Evolutionary conservation across 2,329 filamentous ascomycete species (phyloP).

Genomic region (Alternaria novae-zelandiae): DNA sequence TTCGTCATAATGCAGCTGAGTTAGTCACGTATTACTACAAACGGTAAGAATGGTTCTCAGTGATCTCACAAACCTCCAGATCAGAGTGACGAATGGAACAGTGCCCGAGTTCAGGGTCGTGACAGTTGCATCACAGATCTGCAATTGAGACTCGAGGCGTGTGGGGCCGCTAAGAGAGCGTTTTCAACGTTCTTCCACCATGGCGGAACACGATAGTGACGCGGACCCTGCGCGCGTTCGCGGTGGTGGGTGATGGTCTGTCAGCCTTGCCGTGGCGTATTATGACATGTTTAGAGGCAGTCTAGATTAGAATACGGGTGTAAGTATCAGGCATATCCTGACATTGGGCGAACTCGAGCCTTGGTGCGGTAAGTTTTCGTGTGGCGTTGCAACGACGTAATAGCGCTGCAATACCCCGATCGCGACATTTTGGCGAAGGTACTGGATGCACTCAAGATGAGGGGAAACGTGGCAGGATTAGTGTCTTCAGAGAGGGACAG

Average conservation of each 20-base stretch:
- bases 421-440: background rate
- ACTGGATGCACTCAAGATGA: background rate
- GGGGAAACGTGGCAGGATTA: slow-evolving; percentile 1
- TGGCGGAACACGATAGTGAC: background rate
- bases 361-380: background rate
- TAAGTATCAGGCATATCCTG: background rate
- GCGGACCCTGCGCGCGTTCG: background rate
- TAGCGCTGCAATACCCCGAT: background rate
- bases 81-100: slow-evolving; percentile 6
- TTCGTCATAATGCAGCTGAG: background rate
- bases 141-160: background rate
- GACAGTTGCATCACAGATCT: background rate
- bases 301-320: background rate
- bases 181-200: slow-evolving; percentile 5
- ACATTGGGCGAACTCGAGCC: background rate
- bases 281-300: background rate
- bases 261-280: background rate
- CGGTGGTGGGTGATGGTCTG: background rate
- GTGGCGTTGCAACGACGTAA: slow-evolving; percentile 13
- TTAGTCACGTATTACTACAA: background rate
- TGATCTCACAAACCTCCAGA: slow-evolving; percentile 1
- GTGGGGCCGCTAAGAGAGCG: slow-evolving; percentile 9
- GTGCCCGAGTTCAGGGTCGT: background rate
- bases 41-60: background rate
- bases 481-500: background rate